Evolutionary conservation across 495 filamentous ascomycete genomes (phyloP).

Genomic region (Tuber melanosporum): DNA sequence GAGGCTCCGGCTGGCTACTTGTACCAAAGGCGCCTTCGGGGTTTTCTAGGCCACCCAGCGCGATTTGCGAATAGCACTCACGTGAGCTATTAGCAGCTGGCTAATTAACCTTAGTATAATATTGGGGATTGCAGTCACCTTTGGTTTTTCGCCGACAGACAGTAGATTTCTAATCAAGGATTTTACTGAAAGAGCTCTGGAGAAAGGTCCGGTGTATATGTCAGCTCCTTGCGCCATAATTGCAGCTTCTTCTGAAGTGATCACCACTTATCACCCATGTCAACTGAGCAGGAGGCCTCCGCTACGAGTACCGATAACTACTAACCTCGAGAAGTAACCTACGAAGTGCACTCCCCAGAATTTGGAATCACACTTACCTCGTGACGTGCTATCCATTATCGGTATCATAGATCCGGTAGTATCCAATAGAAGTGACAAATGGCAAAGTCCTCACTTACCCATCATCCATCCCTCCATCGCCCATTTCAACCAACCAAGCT

Average conservation of each 20-base stretch:
- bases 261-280: neutral
- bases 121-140: neutral
- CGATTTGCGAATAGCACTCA: neutral
- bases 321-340: neutral
- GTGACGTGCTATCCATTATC: neutral
- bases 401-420: neutral
- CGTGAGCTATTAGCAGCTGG: neutral
- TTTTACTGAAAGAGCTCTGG: neutral
- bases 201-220: neutral
- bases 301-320: neutral
- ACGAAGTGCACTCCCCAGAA: neutral
- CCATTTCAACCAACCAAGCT: neutral
- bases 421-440: neutral
- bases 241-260: neutral
- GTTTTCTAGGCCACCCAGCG: neutral
- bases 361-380: neutral
- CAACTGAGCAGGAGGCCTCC: neutral
- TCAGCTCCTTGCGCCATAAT: neutral
- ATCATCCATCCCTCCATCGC: neutral
- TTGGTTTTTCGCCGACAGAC: neutral
- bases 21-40: neutral
- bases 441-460: neutral
- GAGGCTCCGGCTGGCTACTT: neutral
- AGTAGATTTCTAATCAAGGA: neutral
- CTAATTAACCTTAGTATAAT: neutral